Base-by-base conservation (phyloP, 352 stramenopile genomes). In the Phytophthora citricola region DNA sequence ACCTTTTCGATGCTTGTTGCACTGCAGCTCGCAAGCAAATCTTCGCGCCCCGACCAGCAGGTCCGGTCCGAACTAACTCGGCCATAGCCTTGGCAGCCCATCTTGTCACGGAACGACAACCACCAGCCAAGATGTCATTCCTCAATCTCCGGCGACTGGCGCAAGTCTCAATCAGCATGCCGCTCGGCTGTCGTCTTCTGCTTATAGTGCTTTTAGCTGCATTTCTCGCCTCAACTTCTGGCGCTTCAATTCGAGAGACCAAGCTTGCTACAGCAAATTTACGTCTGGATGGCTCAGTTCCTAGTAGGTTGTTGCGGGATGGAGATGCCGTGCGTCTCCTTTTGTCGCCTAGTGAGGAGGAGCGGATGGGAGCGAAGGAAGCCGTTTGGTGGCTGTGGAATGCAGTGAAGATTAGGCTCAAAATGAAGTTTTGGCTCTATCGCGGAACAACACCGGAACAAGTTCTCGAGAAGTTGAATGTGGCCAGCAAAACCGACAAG, bases 401-500 rank as follows among this genome's bases (percentile, higher is more conserved):
- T 4, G 45, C 11, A 51, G 12, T 63, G 9, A 51, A 58, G 36
- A 67, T 63, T 36, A 58, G 50, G 17, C 2, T 46, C 0, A 67
- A 55, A 29, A 53, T 53, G 31, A 67, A 62, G 15, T 34, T 38
- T n/a, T 67, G 63, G 57, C 27, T 71, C 9, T 24, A 14, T 12
- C 36, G 50, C 3, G 49, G 22, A 9, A 55, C 3, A 43, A 44
- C 51, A 26, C 56, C 63, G 8, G 57, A 61, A 9, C 17, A 55
- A 11, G 38, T 58, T 15, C 17, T 55, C 9, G 24, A 71, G 36
- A 67, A 67, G 17, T 29, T 71, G 2, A 52, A 67, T 10, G 31
- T 71, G 29, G 5, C 20, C 9, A 53, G 26, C n/a, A 31, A 26
- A 3, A 51, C 44, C 22, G 58, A 67, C 39, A 31, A 53, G 10